Evolutionary conservation across 2,329 filamentous ascomycete genomes (phyloP), one percentile per base, ranked within the genome.

Genomic region (Zasmidium angulare): DNA sequence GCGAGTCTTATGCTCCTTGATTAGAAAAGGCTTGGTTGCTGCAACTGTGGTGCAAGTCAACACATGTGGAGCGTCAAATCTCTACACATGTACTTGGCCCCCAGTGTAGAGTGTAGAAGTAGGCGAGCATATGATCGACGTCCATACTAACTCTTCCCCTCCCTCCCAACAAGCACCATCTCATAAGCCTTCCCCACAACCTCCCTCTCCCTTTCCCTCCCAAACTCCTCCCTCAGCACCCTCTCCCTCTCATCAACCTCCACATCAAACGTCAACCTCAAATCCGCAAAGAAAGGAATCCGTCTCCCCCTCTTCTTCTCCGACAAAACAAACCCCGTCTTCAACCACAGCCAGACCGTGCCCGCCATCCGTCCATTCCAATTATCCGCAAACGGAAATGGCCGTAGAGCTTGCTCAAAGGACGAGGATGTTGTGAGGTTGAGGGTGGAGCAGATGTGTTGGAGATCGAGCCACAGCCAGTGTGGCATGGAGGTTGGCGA

Each of bases 201-300:
- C 36, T 43, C 36, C 11, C 11, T 19, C 11, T 43, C 36, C 11
- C n/a, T 4, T 10, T 14, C 36, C 6, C 36, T 43, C 36, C n/a
- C 12, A 7, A 14, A 7, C 7, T 7, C n/a, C 36, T 43, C 36
- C 11, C 4, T 7, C 7, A 7, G 7, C 29, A 7, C 14, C 36
- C n/a, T 43, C 36, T 17, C 36, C 36, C 36, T 19, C n/a, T 19
- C 36, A 43, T 43, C 36, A 19, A 43, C 36, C 11, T 43, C 36
- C 12, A 43, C 36, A 43, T 55, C 53, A 23, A 55, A 55, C 9
- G 43, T 55, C 43, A 49, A 31, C 29, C 53, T 36, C 21, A 55
- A 14, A 17, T 55, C 53, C 12, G 53, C 53, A 17, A 49, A 55
- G 22, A 48, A 24, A 21, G 46, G 17, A 20, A 17, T 26, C n/a